phyloP scores from a whole-genome alignment of 2,329 filamentous ascomycete genomes.

The Chaetomiaceae sp. region DNA sequence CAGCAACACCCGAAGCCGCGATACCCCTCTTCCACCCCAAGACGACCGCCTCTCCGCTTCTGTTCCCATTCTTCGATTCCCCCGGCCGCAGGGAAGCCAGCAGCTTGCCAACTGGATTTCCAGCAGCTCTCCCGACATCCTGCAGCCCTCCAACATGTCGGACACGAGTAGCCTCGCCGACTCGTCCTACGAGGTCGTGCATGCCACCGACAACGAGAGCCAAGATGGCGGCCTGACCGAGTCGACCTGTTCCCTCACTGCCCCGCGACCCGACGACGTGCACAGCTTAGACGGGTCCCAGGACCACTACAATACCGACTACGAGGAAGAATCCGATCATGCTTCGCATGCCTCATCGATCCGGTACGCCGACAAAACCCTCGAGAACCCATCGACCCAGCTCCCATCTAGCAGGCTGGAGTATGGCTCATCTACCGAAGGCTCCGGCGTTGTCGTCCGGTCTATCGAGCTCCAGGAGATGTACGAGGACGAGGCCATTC shows the following conservation, averaged over 20 bases:
- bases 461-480: conserved; percentile 46
- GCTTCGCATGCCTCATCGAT: conserved; percentile 37
- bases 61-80: conserved; percentile 52
- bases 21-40: background rate
- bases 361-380: conserved; percentile 46
- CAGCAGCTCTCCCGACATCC: conserved; percentile 53
- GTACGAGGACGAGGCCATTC: conserved; percentile 28
- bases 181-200: conserved; percentile 55
- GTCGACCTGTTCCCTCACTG: conserved; percentile 49
- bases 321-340: conserved; percentile 39
- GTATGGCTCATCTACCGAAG: conserved; percentile 20
- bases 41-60: conserved; percentile 35
- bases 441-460: conserved; percentile 22
- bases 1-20: background rate
- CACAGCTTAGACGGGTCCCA: conserved; percentile 50
- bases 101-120: conserved; percentile 57
- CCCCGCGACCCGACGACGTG: conserved; percentile 47
- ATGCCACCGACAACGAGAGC: conserved; percentile 46
- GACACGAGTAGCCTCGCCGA: conserved; percentile 50
- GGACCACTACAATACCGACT: conserved; percentile 35
- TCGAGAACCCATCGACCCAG: conserved; percentile 39
- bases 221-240: conserved; percentile 47
- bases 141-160: conserved; percentile 41
- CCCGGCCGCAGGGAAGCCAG: conserved; percentile 51
- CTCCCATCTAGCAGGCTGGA: conserved; percentile 25